Conservation (phyloP, 2,329 filamentous ascomycete species). For the Pseudogymnoascus sp. region DNA sequence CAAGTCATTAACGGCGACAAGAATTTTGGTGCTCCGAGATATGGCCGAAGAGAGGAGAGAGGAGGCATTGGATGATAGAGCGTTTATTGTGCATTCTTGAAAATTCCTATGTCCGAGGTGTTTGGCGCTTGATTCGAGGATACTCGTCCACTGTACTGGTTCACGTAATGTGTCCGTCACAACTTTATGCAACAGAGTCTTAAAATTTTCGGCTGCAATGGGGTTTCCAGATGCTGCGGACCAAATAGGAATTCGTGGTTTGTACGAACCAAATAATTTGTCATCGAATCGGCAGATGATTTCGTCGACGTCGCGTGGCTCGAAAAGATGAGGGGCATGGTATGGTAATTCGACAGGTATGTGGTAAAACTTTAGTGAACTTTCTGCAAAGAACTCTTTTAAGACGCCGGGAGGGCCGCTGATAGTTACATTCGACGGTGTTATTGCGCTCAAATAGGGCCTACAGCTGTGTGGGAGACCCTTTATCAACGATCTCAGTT, state of each 20-base stretch:
- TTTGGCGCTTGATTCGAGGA: conserved; percentile 1
- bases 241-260: conserved; percentile 15
- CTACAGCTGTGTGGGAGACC: background rate
- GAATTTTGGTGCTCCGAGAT: background rate
- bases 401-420: conserved; percentile 10
- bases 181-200: conserved; percentile 16
- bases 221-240: conserved; percentile 12
- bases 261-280: conserved; percentile 4
- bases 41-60: background rate
- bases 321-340: conserved; percentile 22
- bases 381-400: background rate
- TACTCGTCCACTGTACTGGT: conserved; percentile 14
- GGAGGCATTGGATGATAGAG: background rate
- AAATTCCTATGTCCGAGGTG: background rate
- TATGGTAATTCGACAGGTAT: conserved; percentile 18
- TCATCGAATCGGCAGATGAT: conserved; percentile 2
- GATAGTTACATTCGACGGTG: conserved; percentile 12
- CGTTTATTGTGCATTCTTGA: background rate
- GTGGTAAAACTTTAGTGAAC: conserved; percentile 1
- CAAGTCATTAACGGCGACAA: background rate
- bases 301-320: conserved; percentile 14
- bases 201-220: conserved; percentile 11
- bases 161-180: conserved; percentile 19
- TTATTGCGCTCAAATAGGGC: conserved; percentile 12
- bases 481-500: background rate